Evolutionary conservation across 2,329 filamentous ascomycete species (phyloP), one percentile per base, ranked within the genome.

Genomic region (Ascochyta fabae): DNA sequence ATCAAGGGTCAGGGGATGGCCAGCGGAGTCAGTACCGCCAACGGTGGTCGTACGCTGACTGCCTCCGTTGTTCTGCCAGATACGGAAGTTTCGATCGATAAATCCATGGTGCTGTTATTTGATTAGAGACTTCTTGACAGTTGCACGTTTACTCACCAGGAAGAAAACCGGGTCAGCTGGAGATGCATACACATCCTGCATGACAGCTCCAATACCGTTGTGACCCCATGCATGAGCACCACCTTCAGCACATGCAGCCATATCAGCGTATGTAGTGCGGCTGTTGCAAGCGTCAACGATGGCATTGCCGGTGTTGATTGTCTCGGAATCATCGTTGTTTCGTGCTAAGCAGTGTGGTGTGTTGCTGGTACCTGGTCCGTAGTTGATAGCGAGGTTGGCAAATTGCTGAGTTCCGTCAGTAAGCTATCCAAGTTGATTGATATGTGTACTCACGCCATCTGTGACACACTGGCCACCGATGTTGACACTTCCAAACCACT

Each of bases 1-100:
- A 46, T 71, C 60, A 24, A 74, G 53, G 13, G 68, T 72, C 12
- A 74, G 60, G 6, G 57, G 13, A 26, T 60, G 56, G 6, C 67
- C 67, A 13, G 24, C 39, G 12, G 29, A 23, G 39, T 72, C 77
- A 6, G 75, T 80, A 1, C 81, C 81, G 33, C 71, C 69, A 55
- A 83, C 75, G 33, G 35, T 64, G n/a, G 35, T 60, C 6, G 60
- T 27, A 42, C 72, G 69, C 2, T 52, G 48, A 13, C 58, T 35
- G 52, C 70, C 60, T 22, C 39, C 39, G 13, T 35, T 29, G 62
- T 72, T 72, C 65, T 83, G 80, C 80, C 80, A 83, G 56, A 81
- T 79, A 74, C 79, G 80, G 73, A 75, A 82, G 33, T 78, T 73
- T 38, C 79, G 76, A 67, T 83, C 81, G 43, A 83, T 76, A 64